phyloP scores from a whole-genome alignment of 2,329 filamentous ascomycete species.

The Aspergillus pseudonomiae region DNA sequence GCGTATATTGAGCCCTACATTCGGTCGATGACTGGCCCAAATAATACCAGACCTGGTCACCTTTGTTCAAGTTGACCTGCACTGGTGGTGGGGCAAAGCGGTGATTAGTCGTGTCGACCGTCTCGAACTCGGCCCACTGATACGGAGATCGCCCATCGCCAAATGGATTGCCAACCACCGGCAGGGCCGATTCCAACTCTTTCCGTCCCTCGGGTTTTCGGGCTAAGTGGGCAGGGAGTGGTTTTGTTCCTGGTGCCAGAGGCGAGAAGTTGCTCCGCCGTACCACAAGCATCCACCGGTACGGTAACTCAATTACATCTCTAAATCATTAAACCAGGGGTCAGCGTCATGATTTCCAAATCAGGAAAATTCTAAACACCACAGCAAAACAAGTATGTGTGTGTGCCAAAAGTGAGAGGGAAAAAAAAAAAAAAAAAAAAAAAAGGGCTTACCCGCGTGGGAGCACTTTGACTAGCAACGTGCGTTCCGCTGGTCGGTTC shows the following conservation, averaged over 20 bases:
- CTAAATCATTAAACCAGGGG: constrained; percentile 25
- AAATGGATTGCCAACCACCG: constrained; percentile 68
- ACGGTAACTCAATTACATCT: constrained; percentile 64
- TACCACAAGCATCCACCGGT: constrained; percentile 53
- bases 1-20: constrained; percentile 86
- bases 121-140: constrained; percentile 80
- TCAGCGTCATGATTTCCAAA: constrained; percentile 20
- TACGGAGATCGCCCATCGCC: constrained; percentile 59
- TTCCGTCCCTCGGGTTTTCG: constrained; percentile 56
- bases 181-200: constrained; percentile 62
- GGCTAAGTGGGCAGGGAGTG: constrained; percentile 51
- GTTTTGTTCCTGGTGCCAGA: constrained; percentile 49
- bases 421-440: constrained; percentile 11
- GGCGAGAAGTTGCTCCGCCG: constrained; percentile 53
- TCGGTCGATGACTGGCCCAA: constrained; percentile 85
- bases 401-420: too few relatives aligned
- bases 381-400: neutral
- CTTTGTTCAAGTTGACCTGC: constrained; percentile 71
- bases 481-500: constrained; percentile 75
- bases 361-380: constrained; percentile 15
- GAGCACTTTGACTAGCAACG: constrained; percentile 76
- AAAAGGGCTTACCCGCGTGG: constrained; percentile 71
- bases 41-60: constrained; percentile 85
- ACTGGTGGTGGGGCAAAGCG: constrained; percentile 59
- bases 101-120: constrained; percentile 55